These are phyloP conservation scores for Tulasnella calospora DNA, from an alignment of 768 basidiomycete species.

Conservation along the genomic window DNA sequence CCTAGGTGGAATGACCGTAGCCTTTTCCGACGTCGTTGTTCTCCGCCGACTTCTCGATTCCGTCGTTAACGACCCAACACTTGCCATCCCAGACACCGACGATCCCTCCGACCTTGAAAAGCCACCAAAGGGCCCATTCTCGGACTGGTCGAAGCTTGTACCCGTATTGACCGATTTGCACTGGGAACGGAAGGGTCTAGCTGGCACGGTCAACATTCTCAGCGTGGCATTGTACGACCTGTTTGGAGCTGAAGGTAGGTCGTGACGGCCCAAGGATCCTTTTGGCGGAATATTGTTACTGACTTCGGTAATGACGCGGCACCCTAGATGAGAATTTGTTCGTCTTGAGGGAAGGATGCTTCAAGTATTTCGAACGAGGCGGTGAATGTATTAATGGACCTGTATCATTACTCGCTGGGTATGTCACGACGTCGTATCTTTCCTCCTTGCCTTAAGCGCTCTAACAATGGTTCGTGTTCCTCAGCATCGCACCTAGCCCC, in stretches of 20 bases:
- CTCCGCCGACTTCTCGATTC: slow-evolving; percentile 41
- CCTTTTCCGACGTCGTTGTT: slow-evolving; percentile 76
- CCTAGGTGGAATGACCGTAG: slow-evolving; percentile 87
- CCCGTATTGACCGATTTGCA: slow-evolving; percentile 66
- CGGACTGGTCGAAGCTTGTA: slow-evolving; percentile 39
- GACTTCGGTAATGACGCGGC: neutral
- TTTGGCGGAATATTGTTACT: neutral
- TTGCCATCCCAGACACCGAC: slow-evolving; percentile 23
- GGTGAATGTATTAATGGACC: slow-evolving; percentile 86
- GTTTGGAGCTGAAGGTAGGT: slow-evolving; percentile 87
- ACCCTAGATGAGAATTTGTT: slow-evolving; percentile 24
- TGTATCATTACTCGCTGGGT: slow-evolving; percentile 86
- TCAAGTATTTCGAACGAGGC: slow-evolving; percentile 94
- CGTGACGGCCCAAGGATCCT: neutral
- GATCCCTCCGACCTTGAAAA: slow-evolving; percentile 33
- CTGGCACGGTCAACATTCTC: slow-evolving; percentile 86
- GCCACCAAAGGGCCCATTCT: slow-evolving; percentile 13
- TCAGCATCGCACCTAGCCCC: slow-evolving; percentile 76
- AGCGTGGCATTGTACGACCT: slow-evolving; percentile 91
- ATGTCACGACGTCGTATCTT: slow-evolving; percentile 32
- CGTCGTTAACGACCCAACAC: slow-evolving; percentile 19
- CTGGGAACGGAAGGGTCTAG: slow-evolving; percentile 77
- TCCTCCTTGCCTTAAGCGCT: neutral
- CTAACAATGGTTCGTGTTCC: neutral
- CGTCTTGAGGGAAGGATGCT: slow-evolving; percentile 58